Evolutionary conservation across 2,329 filamentous ascomycete genomes (phyloP), one percentile per base, ranked within the genome.

Genomic region (Monosporascus sp.): DNA sequence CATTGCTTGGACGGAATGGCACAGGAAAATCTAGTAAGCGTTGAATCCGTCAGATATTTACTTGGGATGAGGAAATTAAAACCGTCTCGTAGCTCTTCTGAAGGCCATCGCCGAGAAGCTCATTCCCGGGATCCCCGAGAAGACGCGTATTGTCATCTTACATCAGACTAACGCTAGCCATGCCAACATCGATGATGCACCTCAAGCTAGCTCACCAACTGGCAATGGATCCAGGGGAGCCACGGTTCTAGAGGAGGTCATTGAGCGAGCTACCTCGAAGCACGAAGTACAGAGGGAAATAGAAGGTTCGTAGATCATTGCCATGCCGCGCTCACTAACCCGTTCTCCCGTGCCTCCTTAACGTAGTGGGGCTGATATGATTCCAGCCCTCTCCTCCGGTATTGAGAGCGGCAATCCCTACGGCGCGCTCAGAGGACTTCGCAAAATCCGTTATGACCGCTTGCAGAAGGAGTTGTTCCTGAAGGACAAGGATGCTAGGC

Each of bases 1-100:
- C 89, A 0, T 74, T 95, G 2, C 76, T 93, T 20, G 91, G 90
- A 0, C 79, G 88, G 7, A 95, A 95, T 70, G 90, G 90, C 1
- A 87, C 85, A 2, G 91, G 90, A 6, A 95, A 95, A 66, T 92
- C 88, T 4, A 93, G 85, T 87, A 70, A 68, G 78, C 64, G 16
- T 6, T 26, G 22, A 8, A 20, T 22, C 8, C 16, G 22, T 14
- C 45, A 14, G 7, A 5, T 37, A n/a, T 5, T 47, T 7, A 22
- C 37, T 37, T 43, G 19, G 6, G 26, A 50, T 22, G 1, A 17
- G 2, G 6, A 6, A 19, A 31, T 26, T 60, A n/a, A 55, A 27
- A 26, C 4, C 24, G 16, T 44, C 20, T 51, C 40, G 24, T 46
- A 88, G 85, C 88, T 0, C 71, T 93, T 7, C 74, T 94, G 17